phyloP scores from a whole-genome alignment of 108 stramenopile genomes.

The Skeletonema tropicum region DNA sequence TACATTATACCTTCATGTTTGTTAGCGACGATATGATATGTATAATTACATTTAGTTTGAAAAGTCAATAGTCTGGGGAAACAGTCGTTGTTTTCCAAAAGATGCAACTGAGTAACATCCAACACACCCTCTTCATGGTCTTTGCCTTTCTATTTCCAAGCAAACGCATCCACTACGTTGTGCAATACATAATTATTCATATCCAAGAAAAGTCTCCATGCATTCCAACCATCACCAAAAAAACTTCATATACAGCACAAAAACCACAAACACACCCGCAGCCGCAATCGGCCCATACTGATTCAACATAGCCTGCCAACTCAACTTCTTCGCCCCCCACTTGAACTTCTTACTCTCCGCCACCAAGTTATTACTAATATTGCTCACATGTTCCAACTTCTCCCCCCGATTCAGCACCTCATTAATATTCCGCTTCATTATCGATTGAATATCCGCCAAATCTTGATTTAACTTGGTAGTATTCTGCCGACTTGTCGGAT shows the following conservation, averaged over 20 bases:
- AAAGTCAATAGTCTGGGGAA: not conserved
- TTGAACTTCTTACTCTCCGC: slow-evolving; percentile 87
- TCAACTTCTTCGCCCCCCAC: slow-evolving; percentile 90
- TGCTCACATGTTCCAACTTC: slow-evolving; percentile 83
- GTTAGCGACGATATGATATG: not conserved
- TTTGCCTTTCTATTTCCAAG: too few relatives aligned
- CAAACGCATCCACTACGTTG: too few relatives aligned
- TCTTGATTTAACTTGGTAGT: slow-evolving; percentile 93
- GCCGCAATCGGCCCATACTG: slow-evolving; percentile 81
- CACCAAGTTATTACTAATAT: slow-evolving; percentile 74
- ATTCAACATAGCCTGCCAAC: slow-evolving; percentile 82
- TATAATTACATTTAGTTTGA: not conserved
- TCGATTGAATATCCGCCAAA: slow-evolving; percentile 93
- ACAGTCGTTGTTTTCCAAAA: not conserved
- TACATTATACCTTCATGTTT: not conserved
- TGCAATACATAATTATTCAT: too few relatives aligned
- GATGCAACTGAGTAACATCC: not conserved
- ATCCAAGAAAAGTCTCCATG: not conserved
- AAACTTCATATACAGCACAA: slow-evolving; percentile 86
- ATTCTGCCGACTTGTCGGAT: slow-evolving; percentile 82
- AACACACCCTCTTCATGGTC: too few relatives aligned
- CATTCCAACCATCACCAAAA: slow-evolving; percentile 57
- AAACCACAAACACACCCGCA: slow-evolving; percentile 60
- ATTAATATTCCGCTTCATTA: slow-evolving; percentile 95
- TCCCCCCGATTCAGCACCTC: slow-evolving; percentile 91